Conservation (phyloP, 805 yeast species). For the Pichia paraexigua region DNA sequence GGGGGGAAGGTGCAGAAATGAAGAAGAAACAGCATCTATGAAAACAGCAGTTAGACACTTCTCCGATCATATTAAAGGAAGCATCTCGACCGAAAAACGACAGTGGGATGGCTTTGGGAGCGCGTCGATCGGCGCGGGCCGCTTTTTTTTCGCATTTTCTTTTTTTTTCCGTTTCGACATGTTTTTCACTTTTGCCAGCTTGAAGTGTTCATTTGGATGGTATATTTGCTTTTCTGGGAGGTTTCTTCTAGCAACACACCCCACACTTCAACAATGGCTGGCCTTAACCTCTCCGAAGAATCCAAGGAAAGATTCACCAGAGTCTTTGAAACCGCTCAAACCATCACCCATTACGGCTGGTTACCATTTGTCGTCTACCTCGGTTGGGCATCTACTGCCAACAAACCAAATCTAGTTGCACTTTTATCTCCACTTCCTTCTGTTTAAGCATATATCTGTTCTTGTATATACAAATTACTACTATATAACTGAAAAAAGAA, state of each 20-base stretch:
- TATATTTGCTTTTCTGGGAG: no score
- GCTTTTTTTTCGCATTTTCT: no score
- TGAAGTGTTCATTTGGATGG: no score
- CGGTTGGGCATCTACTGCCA: conserved; percentile 76
- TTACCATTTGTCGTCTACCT: conserved; percentile 89
- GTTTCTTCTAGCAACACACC: neutral
- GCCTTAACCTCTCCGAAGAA: conserved; percentile 37
- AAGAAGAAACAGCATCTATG: neutral
- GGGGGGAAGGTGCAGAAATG: neutral
- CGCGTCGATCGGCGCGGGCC: neutral
- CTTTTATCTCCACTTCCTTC: conserved; percentile 77
- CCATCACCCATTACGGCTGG: conserved; percentile 93
- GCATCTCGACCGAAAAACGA: neutral
- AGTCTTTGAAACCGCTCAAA: conserved; percentile 74
- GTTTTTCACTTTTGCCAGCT: neutral
- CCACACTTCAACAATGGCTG: conserved; percentile 24
- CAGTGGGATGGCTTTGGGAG: neutral
- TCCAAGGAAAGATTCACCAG: conserved; percentile 78
- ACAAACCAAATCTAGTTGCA: conserved; percentile 74
- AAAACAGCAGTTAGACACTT: neutral
- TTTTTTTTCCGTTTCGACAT: neutral
- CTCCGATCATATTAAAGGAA: neutral
- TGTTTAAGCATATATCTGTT: conserved; percentile 33
- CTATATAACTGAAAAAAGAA: conserved; percentile 2
- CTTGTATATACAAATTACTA: neutral